Conservation (phyloP, 1,284 basidiomycete genomes). For the Boletus sp. region DNA sequence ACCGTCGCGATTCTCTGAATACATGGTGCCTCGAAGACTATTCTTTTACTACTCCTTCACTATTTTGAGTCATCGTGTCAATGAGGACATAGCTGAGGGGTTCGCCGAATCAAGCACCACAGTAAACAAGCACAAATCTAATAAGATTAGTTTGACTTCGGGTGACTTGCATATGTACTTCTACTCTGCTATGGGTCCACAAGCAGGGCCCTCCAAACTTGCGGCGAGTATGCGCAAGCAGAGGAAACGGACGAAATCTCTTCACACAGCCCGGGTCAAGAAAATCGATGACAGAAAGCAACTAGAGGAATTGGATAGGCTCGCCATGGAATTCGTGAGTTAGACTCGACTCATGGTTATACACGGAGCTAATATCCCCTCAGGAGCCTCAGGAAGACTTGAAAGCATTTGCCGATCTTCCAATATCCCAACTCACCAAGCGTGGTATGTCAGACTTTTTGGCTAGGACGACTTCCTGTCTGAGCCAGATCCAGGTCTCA, state of each 20-base stretch:
- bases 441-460: slow-evolving; percentile 44
- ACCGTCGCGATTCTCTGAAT: too few relatives aligned
- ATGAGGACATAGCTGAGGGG: too few relatives aligned
- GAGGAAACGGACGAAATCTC: slow-evolving; percentile 16
- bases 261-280: slow-evolving; percentile 36
- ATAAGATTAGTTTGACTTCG: too few relatives aligned
- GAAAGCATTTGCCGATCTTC: slow-evolving; percentile 59
- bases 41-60: neutral
- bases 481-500: slow-evolving; percentile 53
- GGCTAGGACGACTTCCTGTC: neutral
- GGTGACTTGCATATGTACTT: neutral
- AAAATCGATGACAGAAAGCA: slow-evolving; percentile 51
- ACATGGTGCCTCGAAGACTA: neutral
- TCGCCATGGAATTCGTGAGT: slow-evolving; percentile 58
- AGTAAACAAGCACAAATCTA: neutral
- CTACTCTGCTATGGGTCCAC: slow-evolving; percentile 16
- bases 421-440: slow-evolving; percentile 66
- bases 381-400: slow-evolving; percentile 49
- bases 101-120: neutral
- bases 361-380: slow-evolving; percentile 12
- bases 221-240: slow-evolving; percentile 11
- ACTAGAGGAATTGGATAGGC: slow-evolving; percentile 50
- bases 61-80: neutral
- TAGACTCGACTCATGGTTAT: neutral
- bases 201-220: slow-evolving; percentile 18